phyloP scores from a whole-genome alignment of 306 rosid genomes.

The Lathyrus oleraceus region DNA sequence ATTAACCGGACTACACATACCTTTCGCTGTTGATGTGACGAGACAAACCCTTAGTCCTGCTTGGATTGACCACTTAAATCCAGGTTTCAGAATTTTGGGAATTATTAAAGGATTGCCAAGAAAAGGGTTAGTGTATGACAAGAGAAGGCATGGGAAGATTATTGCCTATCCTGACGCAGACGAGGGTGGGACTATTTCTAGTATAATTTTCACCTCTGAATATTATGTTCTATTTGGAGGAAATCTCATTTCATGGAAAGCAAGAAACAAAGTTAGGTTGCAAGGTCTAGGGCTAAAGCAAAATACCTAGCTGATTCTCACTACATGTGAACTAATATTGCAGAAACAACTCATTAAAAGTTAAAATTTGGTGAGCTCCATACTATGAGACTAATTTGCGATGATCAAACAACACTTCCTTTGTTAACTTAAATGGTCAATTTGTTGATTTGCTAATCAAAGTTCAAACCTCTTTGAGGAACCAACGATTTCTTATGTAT shows the following conservation, averaged over 20 bases:
- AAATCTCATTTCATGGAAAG: too few species aligned
- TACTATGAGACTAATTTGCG: neutral
- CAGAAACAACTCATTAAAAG: neutral
- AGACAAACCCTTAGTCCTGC: too few species aligned
- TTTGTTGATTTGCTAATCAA: too few species aligned
- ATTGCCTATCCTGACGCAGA: neutral
- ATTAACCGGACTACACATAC: too few species aligned
- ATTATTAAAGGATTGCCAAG: neutral
- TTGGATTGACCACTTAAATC: neutral
- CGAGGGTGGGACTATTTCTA: neutral
- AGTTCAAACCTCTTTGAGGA: neutral
- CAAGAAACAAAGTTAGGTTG: too few species aligned
- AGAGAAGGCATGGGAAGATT: neutral
- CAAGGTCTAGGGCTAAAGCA: too few species aligned
- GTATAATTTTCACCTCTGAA: too few species aligned
- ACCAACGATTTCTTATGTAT: too few species aligned
- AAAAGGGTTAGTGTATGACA: neutral
- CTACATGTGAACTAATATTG: too few species aligned
- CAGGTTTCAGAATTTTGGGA: neutral
- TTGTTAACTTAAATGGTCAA: neutral
- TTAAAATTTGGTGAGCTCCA: neutral
- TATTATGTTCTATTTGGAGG: too few species aligned
- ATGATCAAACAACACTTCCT: neutral
- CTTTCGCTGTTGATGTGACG: too few species aligned
- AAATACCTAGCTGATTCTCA: too few species aligned